Base-by-base conservation (phyloP, 2,329 filamentous ascomycete genomes). In the Aspergillus sp. region DNA sequence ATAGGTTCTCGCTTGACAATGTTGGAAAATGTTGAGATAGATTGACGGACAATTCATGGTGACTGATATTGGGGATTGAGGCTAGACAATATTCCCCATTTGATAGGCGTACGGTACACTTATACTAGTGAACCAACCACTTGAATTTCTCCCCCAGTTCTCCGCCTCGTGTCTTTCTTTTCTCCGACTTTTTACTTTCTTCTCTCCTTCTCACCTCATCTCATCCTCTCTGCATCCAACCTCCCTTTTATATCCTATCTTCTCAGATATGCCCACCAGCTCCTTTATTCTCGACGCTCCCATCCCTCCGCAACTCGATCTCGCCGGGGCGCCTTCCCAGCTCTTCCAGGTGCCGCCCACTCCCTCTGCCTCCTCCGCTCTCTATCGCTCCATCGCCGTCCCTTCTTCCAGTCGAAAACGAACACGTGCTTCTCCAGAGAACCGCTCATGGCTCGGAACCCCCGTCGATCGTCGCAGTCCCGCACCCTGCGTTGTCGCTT, bases 221-320 rank as follows among this genome's bases (percentile, higher is more conserved):
- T n/a, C 47, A 38, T 25, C 49, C 36, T 45, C 38, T 40, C 21
- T 40, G n/a, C 32, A 19, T 13, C 23, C 16, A 19, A n/a, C n/a
- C 14, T 7, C 40, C 38, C 21, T 25, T 25, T 41, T 32, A 9
- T n/a, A n/a, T n/a, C n/a, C n/a, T n/a, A n/a, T n/a, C n/a, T 19
- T 31, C 16, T 31, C 25, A 25, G 17, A 63, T 32, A 71, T 70
- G 65, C 64, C 64, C 47, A 59, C 54, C 45, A 56, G 57, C n/a
- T 59, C 69, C 29, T 63, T 72, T 54, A 66, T 71, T 50, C 60
- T 71, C 36, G 64, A 71, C 52, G 64, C 66, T 25, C 66, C 67
- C 19, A 65, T 72, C 29, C 67, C 70, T 41, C 67, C 71, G 10
- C 71, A 71, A 47, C 64, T 74, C 45, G 71, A 73, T 58, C 64